Evolutionary conservation across 371 early-diverging fungal species (phyloP).

Genomic region (Umbelopsis sp.): DNA sequence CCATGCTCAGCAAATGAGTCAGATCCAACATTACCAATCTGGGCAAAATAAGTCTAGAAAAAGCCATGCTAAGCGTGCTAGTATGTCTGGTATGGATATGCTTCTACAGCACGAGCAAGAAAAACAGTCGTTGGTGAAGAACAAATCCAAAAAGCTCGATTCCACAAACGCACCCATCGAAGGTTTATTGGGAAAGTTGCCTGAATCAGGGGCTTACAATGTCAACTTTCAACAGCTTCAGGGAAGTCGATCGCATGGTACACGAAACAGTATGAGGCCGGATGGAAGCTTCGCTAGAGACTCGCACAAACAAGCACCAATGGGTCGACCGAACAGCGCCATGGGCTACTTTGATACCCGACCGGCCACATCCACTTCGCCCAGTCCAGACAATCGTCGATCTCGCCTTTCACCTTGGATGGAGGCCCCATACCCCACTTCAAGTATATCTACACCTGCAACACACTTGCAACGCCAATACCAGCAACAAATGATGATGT

Average conservation of each 20-base stretch:
- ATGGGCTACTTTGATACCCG: conserved; percentile 17
- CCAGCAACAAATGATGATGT: conserved; percentile 12
- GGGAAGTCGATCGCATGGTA: not conserved
- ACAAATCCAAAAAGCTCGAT: conserved; percentile 38
- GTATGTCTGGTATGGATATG: conserved; percentile 54
- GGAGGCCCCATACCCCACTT: conserved; percentile 15
- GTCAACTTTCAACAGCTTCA: conserved; percentile 48
- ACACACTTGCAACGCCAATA: conserved; percentile 8
- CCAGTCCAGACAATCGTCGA: conserved; percentile 7
- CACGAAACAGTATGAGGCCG: not conserved
- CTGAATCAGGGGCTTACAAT: conserved; percentile 48
- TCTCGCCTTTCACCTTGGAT: not conserved
- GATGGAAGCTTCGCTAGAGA: not conserved
- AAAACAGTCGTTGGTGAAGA: conserved; percentile 40
- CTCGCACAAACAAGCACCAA: not conserved
- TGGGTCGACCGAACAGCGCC: not conserved
- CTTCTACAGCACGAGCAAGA: conserved; percentile 50
- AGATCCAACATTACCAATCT: conserved; percentile 34
- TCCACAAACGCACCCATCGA: conserved; percentile 47
- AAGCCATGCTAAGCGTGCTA: conserved; percentile 30
- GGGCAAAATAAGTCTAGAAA: conserved; percentile 25
- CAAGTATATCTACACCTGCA: conserved; percentile 10
- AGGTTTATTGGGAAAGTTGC: conserved; percentile 46
- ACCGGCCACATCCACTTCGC: not conserved
- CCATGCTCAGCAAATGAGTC: conserved; percentile 32